Percentiles rank a stretch among this genome's conserved stretches.
Evolutionary conservation across 2,329 filamentous ascomycete genomes (phyloP).

Genomic region (Monosporascus sp.): DNA sequence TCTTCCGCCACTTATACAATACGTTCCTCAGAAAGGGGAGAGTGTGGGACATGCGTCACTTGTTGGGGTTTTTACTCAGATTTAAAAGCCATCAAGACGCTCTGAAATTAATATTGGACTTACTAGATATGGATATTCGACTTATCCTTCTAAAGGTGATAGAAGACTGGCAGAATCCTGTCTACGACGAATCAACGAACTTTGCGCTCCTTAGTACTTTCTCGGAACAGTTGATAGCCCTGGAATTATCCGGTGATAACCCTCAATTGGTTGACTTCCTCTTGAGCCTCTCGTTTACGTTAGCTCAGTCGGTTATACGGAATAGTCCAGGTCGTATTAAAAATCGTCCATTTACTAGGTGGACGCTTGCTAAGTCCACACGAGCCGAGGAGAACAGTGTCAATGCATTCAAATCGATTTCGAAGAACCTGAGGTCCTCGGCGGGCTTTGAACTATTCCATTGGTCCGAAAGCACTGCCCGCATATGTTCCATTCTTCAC

Average conservation of each 20-base stretch:
- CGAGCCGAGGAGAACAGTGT: background rate
- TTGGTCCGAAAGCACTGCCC: background rate
- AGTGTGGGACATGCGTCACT: constrained; percentile 20
- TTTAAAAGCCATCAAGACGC: background rate
- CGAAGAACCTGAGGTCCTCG: background rate
- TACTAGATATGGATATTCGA: background rate
- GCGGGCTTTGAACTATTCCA: background rate
- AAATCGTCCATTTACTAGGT: background rate
- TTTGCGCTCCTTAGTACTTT: background rate
- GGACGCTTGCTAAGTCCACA: background rate
- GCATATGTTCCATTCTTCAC: background rate
- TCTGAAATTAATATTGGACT: background rate
- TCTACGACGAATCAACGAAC: background rate
- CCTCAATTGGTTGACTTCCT: background rate
- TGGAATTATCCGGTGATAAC: background rate
- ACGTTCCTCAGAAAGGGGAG: constrained; percentile 17
- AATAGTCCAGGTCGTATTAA: background rate
- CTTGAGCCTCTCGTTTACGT: background rate
- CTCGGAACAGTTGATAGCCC: background rate
- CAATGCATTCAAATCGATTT: background rate
- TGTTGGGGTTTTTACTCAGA: background rate
- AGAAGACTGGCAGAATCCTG: background rate
- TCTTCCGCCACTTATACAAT: constrained; percentile 6
- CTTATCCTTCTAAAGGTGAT: background rate
- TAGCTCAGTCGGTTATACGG: background rate